Percentiles rank a stretch among this genome's conserved stretches.
Evolutionary conservation across 495 filamentous ascomycete genomes (phyloP).

Genomic region (Massariosphaeria phaeospora): DNA sequence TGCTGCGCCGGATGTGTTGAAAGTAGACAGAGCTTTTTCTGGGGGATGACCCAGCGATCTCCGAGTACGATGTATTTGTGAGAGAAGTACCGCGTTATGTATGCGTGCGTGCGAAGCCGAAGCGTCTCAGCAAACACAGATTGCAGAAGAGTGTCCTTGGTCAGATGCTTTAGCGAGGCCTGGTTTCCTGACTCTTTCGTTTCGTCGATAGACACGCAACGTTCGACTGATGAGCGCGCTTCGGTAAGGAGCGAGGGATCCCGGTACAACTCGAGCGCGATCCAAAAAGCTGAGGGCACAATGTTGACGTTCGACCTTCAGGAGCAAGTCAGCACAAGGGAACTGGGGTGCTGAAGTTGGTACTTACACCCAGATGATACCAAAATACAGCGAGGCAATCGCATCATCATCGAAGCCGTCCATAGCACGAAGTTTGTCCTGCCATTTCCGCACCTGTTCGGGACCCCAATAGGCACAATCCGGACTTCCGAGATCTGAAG

Average conservation of each 20-base stretch:
- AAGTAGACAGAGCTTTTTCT: not conserved
- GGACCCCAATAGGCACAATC: too few relatives aligned
- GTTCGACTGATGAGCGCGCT: not conserved
- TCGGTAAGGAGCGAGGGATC: not conserved
- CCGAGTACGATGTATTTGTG: not conserved
- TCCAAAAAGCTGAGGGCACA: not conserved
- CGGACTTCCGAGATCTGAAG: too few relatives aligned
- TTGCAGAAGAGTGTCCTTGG: not conserved
- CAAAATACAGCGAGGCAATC: not conserved
- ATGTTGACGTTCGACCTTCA: not conserved
- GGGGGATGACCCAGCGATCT: not conserved
- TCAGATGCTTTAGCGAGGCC: not conserved
- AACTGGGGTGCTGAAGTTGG: too few relatives aligned
- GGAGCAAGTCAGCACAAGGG: not conserved
- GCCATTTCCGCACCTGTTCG: too few relatives aligned
- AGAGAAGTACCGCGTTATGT: not conserved
- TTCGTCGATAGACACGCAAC: not conserved
- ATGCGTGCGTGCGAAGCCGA: not conserved
- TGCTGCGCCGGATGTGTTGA: conserved; percentile 11
- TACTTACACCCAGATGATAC: too few relatives aligned
- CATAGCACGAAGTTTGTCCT: not conserved
- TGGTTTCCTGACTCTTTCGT: not conserved
- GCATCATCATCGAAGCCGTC: not conserved
- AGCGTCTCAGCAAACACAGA: not conserved
- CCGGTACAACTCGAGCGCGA: not conserved